Percentiles rank a stretch among this genome's conserved stretches.
Evolutionary conservation across 306 rosid genomes (phyloP).

Genomic region (Cercis canadensis): DNA sequence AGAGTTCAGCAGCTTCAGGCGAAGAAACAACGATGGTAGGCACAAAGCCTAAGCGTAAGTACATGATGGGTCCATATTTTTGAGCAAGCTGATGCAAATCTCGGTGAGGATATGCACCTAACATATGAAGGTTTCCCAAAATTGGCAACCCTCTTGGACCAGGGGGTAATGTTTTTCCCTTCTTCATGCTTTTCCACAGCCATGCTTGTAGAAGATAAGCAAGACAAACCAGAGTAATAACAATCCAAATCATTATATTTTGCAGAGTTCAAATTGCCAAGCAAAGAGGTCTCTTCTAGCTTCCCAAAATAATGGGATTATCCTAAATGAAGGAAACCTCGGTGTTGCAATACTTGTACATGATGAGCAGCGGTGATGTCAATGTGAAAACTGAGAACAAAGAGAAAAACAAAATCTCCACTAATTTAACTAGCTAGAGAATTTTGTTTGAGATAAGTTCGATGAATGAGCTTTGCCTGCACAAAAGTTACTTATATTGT

Average conservation of each 20-base stretch:
- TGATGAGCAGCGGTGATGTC: no score
- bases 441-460: neutral
- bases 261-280: neutral
- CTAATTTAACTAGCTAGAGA: no score
- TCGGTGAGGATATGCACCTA: constrained; percentile 60
- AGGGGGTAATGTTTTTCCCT: constrained; percentile 57
- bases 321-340: neutral
- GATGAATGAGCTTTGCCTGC: neutral
- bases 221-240: constrained; percentile 42
- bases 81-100: constrained; percentile 57
- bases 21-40: constrained; percentile 69
- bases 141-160: constrained; percentile 78
- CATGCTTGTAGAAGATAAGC: constrained; percentile 37
- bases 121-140: constrained; percentile 58
- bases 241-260: constrained; percentile 41
- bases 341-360: neutral
- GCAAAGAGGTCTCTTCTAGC: neutral
- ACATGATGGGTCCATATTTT: constrained; percentile 68
- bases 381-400: neutral
- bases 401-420: neutral
- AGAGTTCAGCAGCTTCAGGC: constrained; percentile 68
- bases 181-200: constrained; percentile 37
- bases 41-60: constrained; percentile 56
- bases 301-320: neutral
- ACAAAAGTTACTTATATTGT: neutral